Percentiles rank a stretch among this genome's conserved stretches.
These are phyloP conservation scores for Pleoardoris graminearum DNA, from an alignment of 2,329 filamentous ascomycete genomes.

Conservation along the genomic window DNA sequence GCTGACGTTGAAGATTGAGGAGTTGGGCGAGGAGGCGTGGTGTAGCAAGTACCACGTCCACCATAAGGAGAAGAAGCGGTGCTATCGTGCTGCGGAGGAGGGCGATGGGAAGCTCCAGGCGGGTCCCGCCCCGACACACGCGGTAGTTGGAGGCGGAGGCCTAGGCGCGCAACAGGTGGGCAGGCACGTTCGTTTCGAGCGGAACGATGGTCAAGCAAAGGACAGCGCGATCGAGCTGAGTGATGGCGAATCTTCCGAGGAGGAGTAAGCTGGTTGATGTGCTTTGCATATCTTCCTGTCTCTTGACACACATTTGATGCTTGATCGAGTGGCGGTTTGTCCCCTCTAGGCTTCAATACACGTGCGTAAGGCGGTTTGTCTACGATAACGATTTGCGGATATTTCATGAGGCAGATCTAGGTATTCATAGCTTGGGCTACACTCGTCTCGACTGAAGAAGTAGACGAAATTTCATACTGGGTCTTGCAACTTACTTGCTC, in stretches of 20 bases:
- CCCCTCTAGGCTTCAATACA: no score
- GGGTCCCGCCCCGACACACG: not conserved
- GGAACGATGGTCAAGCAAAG: not conserved
- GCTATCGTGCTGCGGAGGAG: constrained; percentile 31
- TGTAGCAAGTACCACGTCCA: constrained; percentile 41
- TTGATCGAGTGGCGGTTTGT: no score
- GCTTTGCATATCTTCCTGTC: not conserved
- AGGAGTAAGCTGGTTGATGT: not conserved
- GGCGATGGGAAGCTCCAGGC: not conserved
- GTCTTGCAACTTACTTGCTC: no score
- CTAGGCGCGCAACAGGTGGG: not conserved
- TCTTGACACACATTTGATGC: no score
- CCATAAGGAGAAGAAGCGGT: constrained; percentile 17
- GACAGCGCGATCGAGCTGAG: not conserved
- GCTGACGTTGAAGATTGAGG: constrained; percentile 39
- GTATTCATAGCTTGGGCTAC: no score
- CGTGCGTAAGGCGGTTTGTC: not conserved
- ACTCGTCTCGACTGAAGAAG: no score
- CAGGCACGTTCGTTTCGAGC: not conserved
- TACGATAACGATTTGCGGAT: no score
- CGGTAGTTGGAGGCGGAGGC: not conserved
- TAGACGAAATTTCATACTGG: no score
- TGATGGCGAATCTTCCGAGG: not conserved
- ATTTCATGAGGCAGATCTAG: not conserved
- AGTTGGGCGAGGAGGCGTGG: constrained; percentile 31